Evolutionary conservation across 805 yeast species (phyloP), one percentile per base, ranked within the genome.

Genomic region (Dipodascopsis tothii): DNA sequence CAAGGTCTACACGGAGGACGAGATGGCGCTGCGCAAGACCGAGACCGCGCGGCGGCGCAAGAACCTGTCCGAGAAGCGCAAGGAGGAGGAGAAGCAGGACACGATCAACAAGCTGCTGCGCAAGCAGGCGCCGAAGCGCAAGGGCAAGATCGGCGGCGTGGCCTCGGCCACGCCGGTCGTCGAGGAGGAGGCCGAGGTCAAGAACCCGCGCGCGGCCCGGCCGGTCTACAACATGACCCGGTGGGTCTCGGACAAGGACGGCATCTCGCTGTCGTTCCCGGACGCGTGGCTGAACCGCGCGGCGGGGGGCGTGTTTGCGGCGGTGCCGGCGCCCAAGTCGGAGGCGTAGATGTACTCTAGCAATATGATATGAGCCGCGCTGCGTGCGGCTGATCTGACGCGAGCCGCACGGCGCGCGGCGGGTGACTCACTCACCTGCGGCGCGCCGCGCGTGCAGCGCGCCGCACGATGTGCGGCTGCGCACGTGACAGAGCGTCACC

Each of bases 81-180:
- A 85, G 33, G 96, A 88, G 58, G 96, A 85, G 61, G 97, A 92
- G 63, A 92, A 92, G 51, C 46, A 80, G 58, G 96, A 90, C 52
- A 88, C 96, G 0, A 71, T 90, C 52, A 90, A 90, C 61, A 85
- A 84, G 61, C 68, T 90, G 51, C 69, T 90, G 51, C 81, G 84
- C 63, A 78, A 88, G 62, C 73, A 95, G 51, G 95, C 96, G 0
- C 78, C 77, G 18, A 57, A 59, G 33, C 43, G 54, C 20, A 49
- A 46, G 21, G 46, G 52, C 7, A 45, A 42, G 25, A 18, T 47
- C 22, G 30, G 30, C 14, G 30, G 30, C 9, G 30, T 25, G 9
- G 30, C 30, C 30, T 9, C 11, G 11, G 14, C 9, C 14, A 25
- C 30, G 14, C 30, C 30, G 9, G 30, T 14, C 9, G 11, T 25